These are phyloP conservation scores for Lipomyces chichibuensis DNA, from an alignment of 805 yeast species.

Conservation along the genomic window DNA sequence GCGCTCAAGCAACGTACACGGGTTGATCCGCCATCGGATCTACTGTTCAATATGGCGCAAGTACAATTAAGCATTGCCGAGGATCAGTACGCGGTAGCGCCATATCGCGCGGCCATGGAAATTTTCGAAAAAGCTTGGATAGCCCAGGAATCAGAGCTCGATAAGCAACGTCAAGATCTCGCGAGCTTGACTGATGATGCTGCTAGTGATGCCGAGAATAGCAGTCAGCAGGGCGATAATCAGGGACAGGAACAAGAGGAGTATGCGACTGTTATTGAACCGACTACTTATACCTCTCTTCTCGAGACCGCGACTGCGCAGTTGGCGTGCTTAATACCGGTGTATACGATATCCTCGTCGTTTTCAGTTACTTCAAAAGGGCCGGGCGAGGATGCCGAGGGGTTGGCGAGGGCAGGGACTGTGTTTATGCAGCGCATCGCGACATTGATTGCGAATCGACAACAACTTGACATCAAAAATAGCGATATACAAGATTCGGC, in stretches of 20 bases:
- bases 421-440: constrained; percentile 27
- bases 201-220: background rate
- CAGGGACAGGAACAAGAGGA: constrained; percentile 12
- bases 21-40: constrained; percentile 23
- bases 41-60: constrained; percentile 33
- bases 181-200: background rate
- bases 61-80: constrained; percentile 33
- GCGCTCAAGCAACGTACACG: constrained; percentile 8
- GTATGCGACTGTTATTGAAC: constrained; percentile 34
- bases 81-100: constrained; percentile 24
- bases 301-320: constrained; percentile 34
- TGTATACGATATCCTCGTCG: constrained; percentile 26
- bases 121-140: constrained; percentile 28
- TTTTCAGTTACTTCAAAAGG: constrained; percentile 9
- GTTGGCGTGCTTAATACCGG: constrained; percentile 30
- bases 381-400: constrained; percentile 9
- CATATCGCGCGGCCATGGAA: constrained; percentile 24
- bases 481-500: constrained; percentile 23
- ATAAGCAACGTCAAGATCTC: constrained; percentile 8
- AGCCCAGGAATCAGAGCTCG: constrained; percentile 26
- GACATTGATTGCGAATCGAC: constrained; percentile 18
- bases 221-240: constrained; percentile 5
- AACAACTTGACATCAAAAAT: constrained; percentile 9
- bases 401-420: constrained; percentile 17
- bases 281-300: constrained; percentile 30